A percentile compares a stretch with the other conserved stretches of the same genome.
Evolutionary conservation across 164 flowering plant genomes (phyloP).

Genomic region (Tetracentron sinense): DNA sequence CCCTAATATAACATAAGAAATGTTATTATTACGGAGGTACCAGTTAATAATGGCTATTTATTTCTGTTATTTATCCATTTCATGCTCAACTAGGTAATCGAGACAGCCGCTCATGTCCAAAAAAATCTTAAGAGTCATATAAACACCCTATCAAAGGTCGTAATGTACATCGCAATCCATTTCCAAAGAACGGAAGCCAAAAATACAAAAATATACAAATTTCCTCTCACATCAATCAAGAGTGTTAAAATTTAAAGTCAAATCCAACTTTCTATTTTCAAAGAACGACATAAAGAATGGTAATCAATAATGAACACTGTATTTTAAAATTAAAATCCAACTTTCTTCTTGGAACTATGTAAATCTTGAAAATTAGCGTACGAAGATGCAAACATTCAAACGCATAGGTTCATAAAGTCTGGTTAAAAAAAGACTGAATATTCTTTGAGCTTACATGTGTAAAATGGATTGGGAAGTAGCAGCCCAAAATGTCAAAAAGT

Average conservation of each 20-base stretch:
- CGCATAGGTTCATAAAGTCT: background rate
- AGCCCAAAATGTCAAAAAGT: constrained; percentile 65
- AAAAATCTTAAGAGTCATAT: too few relatives aligned
- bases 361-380: background rate
- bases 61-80: too few relatives aligned
- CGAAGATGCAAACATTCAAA: background rate
- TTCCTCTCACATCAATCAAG: background rate
- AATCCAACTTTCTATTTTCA: too few relatives aligned
- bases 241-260: background rate
- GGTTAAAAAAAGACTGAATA: background rate
- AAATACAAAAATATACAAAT: too few relatives aligned
- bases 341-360: background rate
- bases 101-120: too few relatives aligned
- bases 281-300: too few relatives aligned
- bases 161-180: background rate
- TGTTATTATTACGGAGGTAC: too few relatives aligned
- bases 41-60: too few relatives aligned
- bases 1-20: too few relatives aligned
- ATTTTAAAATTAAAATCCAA: too few relatives aligned
- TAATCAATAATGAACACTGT: too few relatives aligned
- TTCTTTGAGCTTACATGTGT: constrained; percentile 70
- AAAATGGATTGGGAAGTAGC: constrained; percentile 93
- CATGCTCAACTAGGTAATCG: background rate
- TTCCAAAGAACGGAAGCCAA: background rate
- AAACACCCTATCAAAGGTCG: background rate